Evolutionary conservation across 495 filamentous ascomycete genomes (phyloP).

Genomic region (Penicillium herquei): DNA sequence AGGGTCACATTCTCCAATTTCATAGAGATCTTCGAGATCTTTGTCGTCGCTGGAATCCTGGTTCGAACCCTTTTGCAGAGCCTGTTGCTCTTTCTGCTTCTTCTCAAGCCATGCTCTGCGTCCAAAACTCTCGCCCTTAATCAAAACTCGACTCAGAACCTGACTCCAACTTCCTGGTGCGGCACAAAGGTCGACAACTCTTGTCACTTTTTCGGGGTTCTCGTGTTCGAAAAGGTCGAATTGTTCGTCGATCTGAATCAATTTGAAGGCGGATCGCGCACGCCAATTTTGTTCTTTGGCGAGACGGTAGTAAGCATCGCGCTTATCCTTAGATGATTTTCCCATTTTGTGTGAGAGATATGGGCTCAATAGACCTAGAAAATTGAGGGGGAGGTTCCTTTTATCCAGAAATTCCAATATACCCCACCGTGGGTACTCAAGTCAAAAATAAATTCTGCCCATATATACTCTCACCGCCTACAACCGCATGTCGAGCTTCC

Average conservation of each 20-base stretch:
- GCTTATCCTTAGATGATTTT: slow-evolving; percentile 98
- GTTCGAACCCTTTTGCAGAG: slow-evolving; percentile 35
- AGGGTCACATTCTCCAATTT: slow-evolving; percentile 30
- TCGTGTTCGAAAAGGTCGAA: slow-evolving; percentile 83
- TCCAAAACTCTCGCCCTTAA: slow-evolving; percentile 88
- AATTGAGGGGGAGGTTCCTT: background rate
- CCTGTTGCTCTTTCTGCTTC: slow-evolving; percentile 53
- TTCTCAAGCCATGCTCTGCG: slow-evolving; percentile 81
- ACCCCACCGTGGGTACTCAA: slow-evolving; percentile 22
- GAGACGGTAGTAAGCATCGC: slow-evolving; percentile 94
- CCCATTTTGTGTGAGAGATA: slow-evolving; percentile 60
- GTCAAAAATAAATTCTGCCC: too few species aligned
- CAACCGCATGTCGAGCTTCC: background rate
- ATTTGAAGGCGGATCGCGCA: slow-evolving; percentile 92
- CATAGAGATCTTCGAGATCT: slow-evolving; percentile 20
- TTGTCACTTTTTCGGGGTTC: slow-evolving; percentile 64
- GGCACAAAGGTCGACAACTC: slow-evolving; percentile 94
- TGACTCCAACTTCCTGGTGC: slow-evolving; percentile 97
- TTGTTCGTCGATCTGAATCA: slow-evolving; percentile 93
- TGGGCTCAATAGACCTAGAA: background rate
- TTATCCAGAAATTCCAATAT: slow-evolving; percentile 18
- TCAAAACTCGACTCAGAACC: slow-evolving; percentile 86
- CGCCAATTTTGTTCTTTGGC: slow-evolving; percentile 99
- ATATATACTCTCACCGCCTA: too few species aligned
- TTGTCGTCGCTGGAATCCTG: slow-evolving; percentile 14